Percentiles rank a stretch among this genome's conserved stretches.
phyloP scores from a whole-genome alignment of 495 filamentous ascomycete genomes.

The Wilcoxina mikolae region DNA sequence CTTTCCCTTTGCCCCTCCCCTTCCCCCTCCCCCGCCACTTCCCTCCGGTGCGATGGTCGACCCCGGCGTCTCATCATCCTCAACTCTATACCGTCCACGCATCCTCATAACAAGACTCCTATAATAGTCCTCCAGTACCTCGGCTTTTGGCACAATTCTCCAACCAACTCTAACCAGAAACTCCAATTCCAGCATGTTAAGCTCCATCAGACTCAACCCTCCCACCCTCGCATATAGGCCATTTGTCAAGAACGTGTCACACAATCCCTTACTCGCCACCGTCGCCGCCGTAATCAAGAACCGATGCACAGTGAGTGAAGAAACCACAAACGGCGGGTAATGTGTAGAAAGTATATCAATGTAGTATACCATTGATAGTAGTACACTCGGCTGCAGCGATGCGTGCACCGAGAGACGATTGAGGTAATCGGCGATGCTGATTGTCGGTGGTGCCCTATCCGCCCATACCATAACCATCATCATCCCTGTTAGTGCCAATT shows the following conservation, averaged over 20 bases:
- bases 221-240: slow-evolving; percentile 86
- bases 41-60: too few species aligned
- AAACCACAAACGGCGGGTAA: slow-evolving; percentile 88
- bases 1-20: not conserved
- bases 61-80: slow-evolving; percentile 6
- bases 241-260: slow-evolving; percentile 96
- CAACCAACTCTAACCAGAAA: slow-evolving; percentile 84
- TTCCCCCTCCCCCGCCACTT: not conserved
- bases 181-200: slow-evolving; percentile 87
- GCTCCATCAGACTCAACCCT: slow-evolving; percentile 71
- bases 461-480: not conserved
- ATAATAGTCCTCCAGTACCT: slow-evolving; percentile 87
- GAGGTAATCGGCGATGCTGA: slow-evolving; percentile 84
- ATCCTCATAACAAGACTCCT: slow-evolving; percentile 58
- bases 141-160: slow-evolving; percentile 90
- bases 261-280: slow-evolving; percentile 87
- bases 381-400: slow-evolving; percentile 77
- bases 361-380: slow-evolving; percentile 99
- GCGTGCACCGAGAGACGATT: slow-evolving; percentile 86
- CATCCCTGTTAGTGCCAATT: not conserved
- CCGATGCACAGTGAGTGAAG: slow-evolving; percentile 85
- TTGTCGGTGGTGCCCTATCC: slow-evolving; percentile 69
- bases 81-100: slow-evolving; percentile 14
- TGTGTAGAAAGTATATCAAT: slow-evolving; percentile 88
- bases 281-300: slow-evolving; percentile 93